Percentiles rank a stretch among this genome's conserved stretches.
phyloP scores from a whole-genome alignment of 192 early-diverging fungal genomes.

The Entophlyctis luteolus region DNA sequence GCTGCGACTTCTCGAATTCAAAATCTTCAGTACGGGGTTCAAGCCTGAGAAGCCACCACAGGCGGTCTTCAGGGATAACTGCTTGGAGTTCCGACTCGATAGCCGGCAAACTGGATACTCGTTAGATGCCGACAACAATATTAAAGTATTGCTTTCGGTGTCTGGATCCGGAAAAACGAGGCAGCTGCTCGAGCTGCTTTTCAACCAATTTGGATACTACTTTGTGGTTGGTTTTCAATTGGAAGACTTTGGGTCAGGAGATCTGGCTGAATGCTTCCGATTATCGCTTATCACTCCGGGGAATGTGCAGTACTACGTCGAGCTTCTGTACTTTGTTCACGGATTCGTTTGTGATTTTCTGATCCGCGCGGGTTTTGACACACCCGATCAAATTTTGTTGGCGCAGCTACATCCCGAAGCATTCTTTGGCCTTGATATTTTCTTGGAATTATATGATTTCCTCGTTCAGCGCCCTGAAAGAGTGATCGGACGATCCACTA shows the following conservation, averaged over 20 bases:
- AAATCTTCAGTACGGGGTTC: background rate
- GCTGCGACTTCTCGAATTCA: background rate
- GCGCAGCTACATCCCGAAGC: conserved; percentile 30
- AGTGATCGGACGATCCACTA: background rate
- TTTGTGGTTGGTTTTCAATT: background rate
- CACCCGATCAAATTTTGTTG: conserved; percentile 25
- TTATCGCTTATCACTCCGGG: background rate
- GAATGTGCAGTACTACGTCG: background rate
- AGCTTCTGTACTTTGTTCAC: conserved; percentile 30
- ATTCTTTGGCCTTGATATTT: conserved; percentile 32
- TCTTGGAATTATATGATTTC: conserved; percentile 20
- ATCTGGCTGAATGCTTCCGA: background rate
- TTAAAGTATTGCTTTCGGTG: conserved; percentile 15
- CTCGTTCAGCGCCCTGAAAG: background rate
- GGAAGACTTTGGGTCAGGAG: conserved; percentile 10
- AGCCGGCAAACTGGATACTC: background rate
- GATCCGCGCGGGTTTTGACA: conserved; percentile 17
- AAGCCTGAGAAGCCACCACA: background rate
- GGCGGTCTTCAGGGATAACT: background rate
- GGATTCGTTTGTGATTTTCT: conserved; percentile 27
- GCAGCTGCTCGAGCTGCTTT: conserved; percentile 19
- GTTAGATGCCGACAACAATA: background rate
- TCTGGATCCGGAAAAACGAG: conserved; percentile 27
- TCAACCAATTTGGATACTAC: conserved; percentile 10
- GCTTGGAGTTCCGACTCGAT: conserved; percentile 14